These are phyloP conservation scores for Ananas comosus DNA, from an alignment of 176 grass and related monocot genomes.

Conservation along the genomic window DNA sequence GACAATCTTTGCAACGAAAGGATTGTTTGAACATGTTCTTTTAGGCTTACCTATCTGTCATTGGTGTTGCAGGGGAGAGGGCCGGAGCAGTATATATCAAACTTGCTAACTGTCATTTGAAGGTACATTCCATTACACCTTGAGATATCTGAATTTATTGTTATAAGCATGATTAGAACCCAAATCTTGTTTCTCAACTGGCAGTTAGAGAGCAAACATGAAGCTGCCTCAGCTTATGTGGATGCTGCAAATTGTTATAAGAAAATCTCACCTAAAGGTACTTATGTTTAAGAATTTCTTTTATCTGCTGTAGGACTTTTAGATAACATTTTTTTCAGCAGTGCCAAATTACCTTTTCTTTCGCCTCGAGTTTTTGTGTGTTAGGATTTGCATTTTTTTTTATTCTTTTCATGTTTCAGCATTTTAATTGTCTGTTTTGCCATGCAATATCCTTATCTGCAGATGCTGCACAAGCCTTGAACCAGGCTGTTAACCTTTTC, in stretches of 20 bases:
- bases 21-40: neutral
- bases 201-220: constrained; percentile 86
- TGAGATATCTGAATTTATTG: constrained; percentile 17
- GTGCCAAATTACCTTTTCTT: neutral
- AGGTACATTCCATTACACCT: constrained; percentile 33
- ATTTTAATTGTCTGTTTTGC: neutral
- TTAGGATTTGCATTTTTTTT: neutral
- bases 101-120: constrained; percentile 78
- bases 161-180: constrained; percentile 3
- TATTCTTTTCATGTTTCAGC: neutral
- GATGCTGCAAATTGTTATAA: constrained; percentile 96
- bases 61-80: constrained; percentile 60
- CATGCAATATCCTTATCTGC: constrained; percentile 14
- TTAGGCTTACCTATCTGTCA: constrained; percentile 4
- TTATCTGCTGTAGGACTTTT: constrained; percentile 1
- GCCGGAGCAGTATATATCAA: constrained; percentile 77
- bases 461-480: constrained; percentile 81
- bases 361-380: too few species aligned
- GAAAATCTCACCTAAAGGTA: constrained; percentile 70
- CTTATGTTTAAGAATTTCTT: neutral
- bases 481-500: constrained; percentile 83
- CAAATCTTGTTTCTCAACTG: constrained; percentile 3
- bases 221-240: constrained; percentile 66
- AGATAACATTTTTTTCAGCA: neutral
- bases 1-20: neutral